Conservation (phyloP, 2,329 filamentous ascomycete species). For the Davidsoniella australis region DNA sequence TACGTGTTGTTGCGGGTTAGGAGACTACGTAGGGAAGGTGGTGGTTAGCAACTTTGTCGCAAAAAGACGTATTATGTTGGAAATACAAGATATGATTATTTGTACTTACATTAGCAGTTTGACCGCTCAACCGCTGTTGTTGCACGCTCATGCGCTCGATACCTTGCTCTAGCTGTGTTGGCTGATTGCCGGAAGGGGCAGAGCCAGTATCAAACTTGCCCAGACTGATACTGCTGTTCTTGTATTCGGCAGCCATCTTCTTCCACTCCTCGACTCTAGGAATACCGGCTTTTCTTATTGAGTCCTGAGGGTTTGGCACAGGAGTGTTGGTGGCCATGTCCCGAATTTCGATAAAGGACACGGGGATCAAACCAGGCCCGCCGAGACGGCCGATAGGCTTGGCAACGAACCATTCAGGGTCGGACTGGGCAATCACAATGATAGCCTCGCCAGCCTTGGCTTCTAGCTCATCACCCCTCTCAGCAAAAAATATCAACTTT, state of each 20-base stretch:
- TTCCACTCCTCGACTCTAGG: slow-evolving; percentile 98
- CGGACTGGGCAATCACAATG: slow-evolving; percentile 95
- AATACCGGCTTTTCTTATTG: slow-evolving; percentile 74
- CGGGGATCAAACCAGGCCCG: slow-evolving; percentile 85
- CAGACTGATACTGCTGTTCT: slow-evolving; percentile 94
- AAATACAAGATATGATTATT: not conserved
- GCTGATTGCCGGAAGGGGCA: slow-evolving; percentile 20
- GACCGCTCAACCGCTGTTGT: slow-evolving; percentile 17
- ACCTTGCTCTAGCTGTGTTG: slow-evolving; percentile 38
- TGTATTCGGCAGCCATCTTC: slow-evolving; percentile 97
- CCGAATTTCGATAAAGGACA: slow-evolving; percentile 89
- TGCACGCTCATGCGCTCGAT: slow-evolving; percentile 28
- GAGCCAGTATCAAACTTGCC: slow-evolving; percentile 63
- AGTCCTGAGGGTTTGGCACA: slow-evolving; percentile 66
- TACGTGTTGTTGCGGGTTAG: not conserved
- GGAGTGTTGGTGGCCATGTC: slow-evolving; percentile 81
- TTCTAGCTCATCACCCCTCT: slow-evolving; percentile 87
- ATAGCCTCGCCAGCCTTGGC: slow-evolving; percentile 92
- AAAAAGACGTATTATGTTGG: not conserved
- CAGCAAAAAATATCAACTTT: too few species aligned
- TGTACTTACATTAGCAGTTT: not conserved
- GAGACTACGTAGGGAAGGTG: not conserved
- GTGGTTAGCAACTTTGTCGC: not conserved
- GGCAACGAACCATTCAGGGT: slow-evolving; percentile 97
- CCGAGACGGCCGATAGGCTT: slow-evolving; percentile 98